phyloP scores from a whole-genome alignment of 176 grass and related monocot species.

The Pontederia paniculata region DNA sequence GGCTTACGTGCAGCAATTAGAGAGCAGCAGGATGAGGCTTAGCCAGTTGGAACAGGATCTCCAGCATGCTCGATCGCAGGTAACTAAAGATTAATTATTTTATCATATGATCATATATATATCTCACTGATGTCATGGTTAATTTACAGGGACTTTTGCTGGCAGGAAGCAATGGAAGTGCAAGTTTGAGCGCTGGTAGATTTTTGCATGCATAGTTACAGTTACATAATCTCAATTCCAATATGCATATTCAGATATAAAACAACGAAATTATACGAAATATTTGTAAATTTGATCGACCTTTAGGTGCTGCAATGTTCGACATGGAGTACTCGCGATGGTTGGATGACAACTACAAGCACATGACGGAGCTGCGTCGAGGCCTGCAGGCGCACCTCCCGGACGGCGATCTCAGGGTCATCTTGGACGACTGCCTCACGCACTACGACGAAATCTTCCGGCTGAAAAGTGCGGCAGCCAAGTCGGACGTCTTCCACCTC shows the following conservation, averaged over 20 bases:
- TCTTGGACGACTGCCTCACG: conserved; percentile 63
- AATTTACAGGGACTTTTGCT: conserved; percentile 47
- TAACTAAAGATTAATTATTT: conserved; percentile 13
- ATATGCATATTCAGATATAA: no score
- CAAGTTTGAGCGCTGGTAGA: conserved; percentile 58
- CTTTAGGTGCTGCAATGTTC: conserved; percentile 64
- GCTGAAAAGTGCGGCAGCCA: conserved; percentile 55
- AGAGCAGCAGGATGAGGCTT: conserved; percentile 78
- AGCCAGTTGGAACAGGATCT: conserved; percentile 84
- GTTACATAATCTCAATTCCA: no score
- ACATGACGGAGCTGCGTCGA: conserved; percentile 70
- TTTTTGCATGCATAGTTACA: background rate
- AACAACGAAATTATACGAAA: no score
- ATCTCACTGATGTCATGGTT: background rate
- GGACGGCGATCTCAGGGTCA: conserved; percentile 78
- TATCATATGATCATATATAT: background rate
- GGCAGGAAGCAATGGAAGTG: conserved; percentile 39
- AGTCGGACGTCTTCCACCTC: conserved; percentile 91
- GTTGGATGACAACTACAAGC: conserved; percentile 72
- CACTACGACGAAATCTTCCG: conserved; percentile 77
- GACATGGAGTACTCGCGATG: conserved; percentile 76
- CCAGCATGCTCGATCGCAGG: conserved; percentile 70
- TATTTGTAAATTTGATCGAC: background rate
- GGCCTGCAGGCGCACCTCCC: conserved; percentile 75
- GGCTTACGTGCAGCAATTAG: conserved; percentile 98